Base-by-base conservation (phyloP, 192 early-diverging fungal genomes). In the Coemansia erecta region DNA sequence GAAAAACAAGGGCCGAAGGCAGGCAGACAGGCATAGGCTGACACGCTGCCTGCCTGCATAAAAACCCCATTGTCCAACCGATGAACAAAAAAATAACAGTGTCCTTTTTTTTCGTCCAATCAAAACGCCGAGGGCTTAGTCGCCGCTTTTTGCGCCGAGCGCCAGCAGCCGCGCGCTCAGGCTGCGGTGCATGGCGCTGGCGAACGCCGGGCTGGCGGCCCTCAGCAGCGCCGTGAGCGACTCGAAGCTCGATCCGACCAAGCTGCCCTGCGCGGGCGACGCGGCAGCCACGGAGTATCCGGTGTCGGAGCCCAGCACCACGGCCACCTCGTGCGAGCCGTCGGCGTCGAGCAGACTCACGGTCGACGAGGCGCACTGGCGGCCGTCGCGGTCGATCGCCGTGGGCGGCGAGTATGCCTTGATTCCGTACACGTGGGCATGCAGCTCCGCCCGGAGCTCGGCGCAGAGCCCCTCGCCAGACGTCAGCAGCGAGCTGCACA, bases 341-440 rank as follows among this genome's bases (percentile, higher is more conserved):
- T 44, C 65, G 12, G 56, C 57, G 23, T 64, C 55, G n/a, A 76
- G 52, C 13, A 33, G 58, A 0, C 21, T 17, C 24, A 41, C 22
- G 31, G 24, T 37, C 15, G 35, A 18, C 31, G 2, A 0, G 52
- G 31, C 13, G 15, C 31, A 22, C 4, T 5, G 4, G 13, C 17
- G 0, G 35, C 40, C 23, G 39, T 13, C 4, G 40, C 12, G 6
- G 23, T 9, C 41, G 22, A 19, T 10, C 31, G 12, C 14, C 11
- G 56, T 14, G 37, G 60, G 63, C 11, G 37, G 0, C 11, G 56
- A 23, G 56, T 42, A 60, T 45, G 61, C 33, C 14, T 8, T 12
- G 18, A 76, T 43, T 14, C 73, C 73, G 50, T 70, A 76, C 8
- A 22, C 18, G 63, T 76, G 66, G 21, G 42, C 43, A 7, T 31